These are phyloP conservation scores for Magnolia officinalis DNA, from an alignment of 164 flowering plant species.

Conservation along the genomic window DNA sequence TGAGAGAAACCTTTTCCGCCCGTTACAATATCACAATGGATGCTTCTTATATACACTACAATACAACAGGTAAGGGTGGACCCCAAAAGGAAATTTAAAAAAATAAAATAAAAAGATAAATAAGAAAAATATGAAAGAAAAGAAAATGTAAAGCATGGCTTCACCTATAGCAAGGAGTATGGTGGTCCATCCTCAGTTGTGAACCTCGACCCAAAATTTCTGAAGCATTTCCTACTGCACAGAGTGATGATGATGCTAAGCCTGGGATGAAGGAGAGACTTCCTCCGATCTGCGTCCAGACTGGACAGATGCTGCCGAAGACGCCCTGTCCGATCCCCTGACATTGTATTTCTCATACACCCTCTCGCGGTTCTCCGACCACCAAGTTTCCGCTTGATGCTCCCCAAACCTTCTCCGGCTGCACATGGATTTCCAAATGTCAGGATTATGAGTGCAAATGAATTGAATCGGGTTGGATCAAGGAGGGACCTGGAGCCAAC, in stretches of 20 bases:
- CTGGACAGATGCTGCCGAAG: slow-evolving; percentile 31
- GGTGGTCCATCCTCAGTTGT: slow-evolving; percentile 11
- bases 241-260: slow-evolving; percentile 9
- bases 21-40: slow-evolving; percentile 20
- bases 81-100: slow-evolving; percentile 15
- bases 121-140: neutral
- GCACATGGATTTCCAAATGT: slow-evolving; percentile 17
- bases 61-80: slow-evolving; percentile 31
- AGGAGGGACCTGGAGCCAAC: too few relatives aligned
- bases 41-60: slow-evolving; percentile 53
- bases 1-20: slow-evolving; percentile 8
- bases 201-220: slow-evolving; percentile 23
- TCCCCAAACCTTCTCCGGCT: slow-evolving; percentile 80
- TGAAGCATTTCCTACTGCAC: neutral
- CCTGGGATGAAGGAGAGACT: slow-evolving; percentile 13
- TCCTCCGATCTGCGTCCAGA: slow-evolving; percentile 23
- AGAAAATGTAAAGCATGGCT: slow-evolving; percentile 3
- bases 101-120: slow-evolving; percentile 5
- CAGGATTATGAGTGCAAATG: neutral
- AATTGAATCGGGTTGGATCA: too few relatives aligned
- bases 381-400: slow-evolving; percentile 73
- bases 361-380: slow-evolving; percentile 74
- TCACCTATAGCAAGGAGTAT: slow-evolving; percentile 13
- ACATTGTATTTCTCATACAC: slow-evolving; percentile 69
- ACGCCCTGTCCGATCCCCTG: slow-evolving; percentile 45